Base-by-base conservation (phyloP, 1,284 basidiomycete genomes). In the Ceratobasidium papillatum region DNA sequence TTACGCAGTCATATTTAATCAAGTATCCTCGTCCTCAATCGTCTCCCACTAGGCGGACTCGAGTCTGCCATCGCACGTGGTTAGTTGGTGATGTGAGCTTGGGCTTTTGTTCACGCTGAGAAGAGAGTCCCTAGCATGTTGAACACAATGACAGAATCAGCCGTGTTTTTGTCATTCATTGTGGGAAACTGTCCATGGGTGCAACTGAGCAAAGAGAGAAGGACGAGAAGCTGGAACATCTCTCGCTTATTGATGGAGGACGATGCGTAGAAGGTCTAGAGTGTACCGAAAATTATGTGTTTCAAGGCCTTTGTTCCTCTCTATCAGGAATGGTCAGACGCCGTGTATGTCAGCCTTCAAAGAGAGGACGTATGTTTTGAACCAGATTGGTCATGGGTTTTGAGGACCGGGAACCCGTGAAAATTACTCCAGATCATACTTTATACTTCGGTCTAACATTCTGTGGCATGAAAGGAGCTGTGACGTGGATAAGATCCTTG, bases 41-140 rank as follows among this genome's bases (percentile, higher is more conserved):
- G 91, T 83, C 68, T 86, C 82, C 59, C 85, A 82, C 88, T 89
- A 91, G 12, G 85, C 89, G 85, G 87, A 89, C 78, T 88, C 85
- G 8, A 85, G 43, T 85, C 86, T 51, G 86, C 80, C 0, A 82
- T 84, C 3, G 80, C 78, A 58, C 14, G 69, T 38, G 14, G 43
- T 47, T 1, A 58, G 32, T n/a, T 32, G 43, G n/a, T 36, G 58
- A 4, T 0, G 38, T 45, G 25, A 73, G 64, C 80, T 79, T 25
- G 80, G 78, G 7, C 78, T 74, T 41, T 78, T 79, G 27, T 80
- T 84, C 9, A 80, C 80, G 9, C 80, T 75, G 25, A 88, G 81
- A n/a, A 82, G 77, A 0, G 80, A 77, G 64, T 90, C 89, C 2
- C 80, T 77, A 7, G 86, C 82, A 76, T 83, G 80, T n/a, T 79